phyloP scores from a whole-genome alignment of 2,329 filamentous ascomycete species.

The Bipolaris cookei region DNA sequence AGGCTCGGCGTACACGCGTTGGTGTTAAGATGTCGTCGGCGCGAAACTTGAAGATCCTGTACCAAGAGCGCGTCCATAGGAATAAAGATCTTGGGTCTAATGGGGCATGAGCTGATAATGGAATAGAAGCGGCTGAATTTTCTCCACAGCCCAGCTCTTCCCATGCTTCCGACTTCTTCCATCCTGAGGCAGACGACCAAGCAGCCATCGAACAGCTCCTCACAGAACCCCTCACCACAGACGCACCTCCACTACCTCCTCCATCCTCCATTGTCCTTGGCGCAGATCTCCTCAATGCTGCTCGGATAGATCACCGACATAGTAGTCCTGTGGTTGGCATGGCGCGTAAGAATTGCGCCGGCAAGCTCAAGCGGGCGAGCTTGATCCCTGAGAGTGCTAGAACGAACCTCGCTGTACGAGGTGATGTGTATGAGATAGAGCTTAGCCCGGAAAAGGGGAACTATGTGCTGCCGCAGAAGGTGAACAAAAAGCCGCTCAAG shows the following conservation, averaged over 20 bases:
- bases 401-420: slow-evolving; percentile 15
- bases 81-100: not conserved
- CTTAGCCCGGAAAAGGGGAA: slow-evolving; percentile 30
- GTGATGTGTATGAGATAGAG: slow-evolving; percentile 28
- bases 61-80: not conserved
- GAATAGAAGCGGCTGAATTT: not conserved
- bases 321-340: slow-evolving; percentile 10
- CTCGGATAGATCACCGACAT: slow-evolving; percentile 23
- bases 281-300: slow-evolving; percentile 41
- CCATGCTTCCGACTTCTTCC: not conserved
- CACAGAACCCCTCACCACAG: slow-evolving; percentile 23
- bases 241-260: slow-evolving; percentile 5
- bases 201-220: slow-evolving; percentile 35
- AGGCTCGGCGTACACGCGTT: not conserved
- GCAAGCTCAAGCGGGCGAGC: slow-evolving; percentile 31
- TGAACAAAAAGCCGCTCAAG: slow-evolving; percentile 20
- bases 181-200: slow-evolving; percentile 18
- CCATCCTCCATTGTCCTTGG: slow-evolving; percentile 23
- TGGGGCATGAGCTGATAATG: not conserved
- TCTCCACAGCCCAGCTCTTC: not conserved
- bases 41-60: not conserved
- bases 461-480: slow-evolving; percentile 12
- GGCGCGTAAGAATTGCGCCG: slow-evolving; percentile 5
- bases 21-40: not conserved
- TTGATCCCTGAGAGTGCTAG: slow-evolving; percentile 11